Evolutionary conservation across 495 filamentous ascomycete species (phyloP).

Genomic region (Neurospora pannonica): DNA sequence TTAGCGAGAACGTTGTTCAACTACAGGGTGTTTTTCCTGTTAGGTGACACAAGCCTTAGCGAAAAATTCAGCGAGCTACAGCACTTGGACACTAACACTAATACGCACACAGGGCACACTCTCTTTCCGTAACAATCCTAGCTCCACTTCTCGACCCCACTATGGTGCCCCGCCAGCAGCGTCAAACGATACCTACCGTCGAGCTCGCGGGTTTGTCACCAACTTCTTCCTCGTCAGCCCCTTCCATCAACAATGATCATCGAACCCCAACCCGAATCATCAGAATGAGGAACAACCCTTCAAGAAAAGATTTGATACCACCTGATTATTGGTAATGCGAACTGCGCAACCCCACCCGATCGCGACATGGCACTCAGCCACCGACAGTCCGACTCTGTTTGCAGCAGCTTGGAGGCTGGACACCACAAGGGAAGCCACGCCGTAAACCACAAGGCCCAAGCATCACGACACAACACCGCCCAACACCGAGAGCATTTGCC

Average conservation of each 20-base stretch:
- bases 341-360: not conserved
- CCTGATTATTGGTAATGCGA: fast-evolving
- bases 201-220: not conserved
- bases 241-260: not conserved
- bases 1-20: not conserved
- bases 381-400: not conserved
- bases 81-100: not conserved
- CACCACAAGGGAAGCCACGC: not conserved
- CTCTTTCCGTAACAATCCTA: not conserved
- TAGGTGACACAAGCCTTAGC: fast-evolving
- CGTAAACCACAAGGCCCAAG: not conserved
- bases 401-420: not conserved
- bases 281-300: not conserved
- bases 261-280: not conserved
- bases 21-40: too few species aligned
- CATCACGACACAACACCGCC: not conserved
- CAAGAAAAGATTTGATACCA: not conserved
- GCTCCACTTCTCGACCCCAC: not conserved
- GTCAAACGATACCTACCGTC: not conserved
- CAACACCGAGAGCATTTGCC: not conserved
- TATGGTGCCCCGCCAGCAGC: not conserved
- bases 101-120: not conserved
- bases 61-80: fast-evolving
- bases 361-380: not conserved
- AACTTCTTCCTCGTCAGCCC: not conserved